Conservation (phyloP, 768 basidiomycete species). For the Amanita fuliginea region DNA sequence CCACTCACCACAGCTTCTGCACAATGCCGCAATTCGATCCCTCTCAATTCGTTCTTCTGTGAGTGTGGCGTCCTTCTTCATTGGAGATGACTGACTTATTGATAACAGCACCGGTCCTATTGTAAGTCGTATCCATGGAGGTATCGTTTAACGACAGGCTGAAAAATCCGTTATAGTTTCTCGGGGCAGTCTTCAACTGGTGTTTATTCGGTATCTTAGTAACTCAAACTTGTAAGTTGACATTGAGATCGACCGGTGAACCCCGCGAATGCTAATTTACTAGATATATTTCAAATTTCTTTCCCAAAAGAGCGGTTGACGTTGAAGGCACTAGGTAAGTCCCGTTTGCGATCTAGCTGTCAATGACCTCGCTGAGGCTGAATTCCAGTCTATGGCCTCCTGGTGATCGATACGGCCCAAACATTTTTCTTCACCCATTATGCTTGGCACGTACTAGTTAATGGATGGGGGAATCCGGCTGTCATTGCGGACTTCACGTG, state of each 20-base stretch:
- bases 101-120: slow-evolving; percentile 2
- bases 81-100: neutral
- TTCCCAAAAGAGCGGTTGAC: slow-evolving; percentile 6
- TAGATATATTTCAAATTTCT: slow-evolving; percentile 3
- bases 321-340: neutral
- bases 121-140: neutral
- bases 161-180: neutral
- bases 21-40: neutral
- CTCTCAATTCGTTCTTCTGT: slow-evolving; percentile 4
- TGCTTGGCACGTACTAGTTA: slow-evolving; percentile 1
- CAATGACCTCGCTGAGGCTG: neutral
- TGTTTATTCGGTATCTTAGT: slow-evolving; percentile 5
- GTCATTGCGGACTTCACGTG: slow-evolving; percentile 1
- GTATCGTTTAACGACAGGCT: neutral
- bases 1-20: neutral
- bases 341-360: no score
- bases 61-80: neutral
- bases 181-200: neutral
- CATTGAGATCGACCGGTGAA: neutral
- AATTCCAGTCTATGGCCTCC: neutral
- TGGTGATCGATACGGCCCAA: slow-evolving; percentile 1
- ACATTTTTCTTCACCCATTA: slow-evolving; percentile 4
- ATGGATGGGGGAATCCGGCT: neutral
- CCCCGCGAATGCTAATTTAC: neutral
- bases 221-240: slow-evolving; percentile 1